Base-by-base conservation (phyloP, 2,329 filamentous ascomycete species). In the Exophiala spinifera region DNA sequence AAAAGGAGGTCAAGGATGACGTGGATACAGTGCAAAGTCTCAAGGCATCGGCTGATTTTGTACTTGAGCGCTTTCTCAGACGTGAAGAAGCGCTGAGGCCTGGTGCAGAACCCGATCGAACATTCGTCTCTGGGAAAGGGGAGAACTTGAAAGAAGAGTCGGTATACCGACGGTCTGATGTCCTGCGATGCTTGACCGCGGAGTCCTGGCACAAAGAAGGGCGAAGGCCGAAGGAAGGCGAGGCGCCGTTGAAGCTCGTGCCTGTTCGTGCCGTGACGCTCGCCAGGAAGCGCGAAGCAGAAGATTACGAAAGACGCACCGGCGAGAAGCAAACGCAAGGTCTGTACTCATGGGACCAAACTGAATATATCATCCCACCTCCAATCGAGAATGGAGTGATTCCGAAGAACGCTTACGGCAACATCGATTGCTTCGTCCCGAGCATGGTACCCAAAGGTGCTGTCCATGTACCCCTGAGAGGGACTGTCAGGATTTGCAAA, bases 181-280 rank as follows among this genome's bases (percentile, higher is more conserved):
- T 97, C 0, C 83, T 91, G 2, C 79, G 81, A 36, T 95, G 95
- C 69, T 91, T 96, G 70, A 95, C 89, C 23, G 87, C 88, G 1
- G 94, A 99, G 69, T 96, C 89, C 1, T 99, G 94, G 94, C 94
- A 97, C 69, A 96, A 96, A 69, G 92, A 96, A 75, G 94, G 94
- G 0, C 83, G 92, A 10, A 86, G 85, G 21, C 84, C 94, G 2
- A 79, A 82, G 21, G 66, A 77, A 0, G 90, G 88, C 2, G 84
- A 87, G 61, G 74, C 83, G 46, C 89, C 94, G 0, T 73, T 96
- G 56, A 99, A 99, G 69, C 80, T 82, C 39, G 94, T 96, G 0
- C 90, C 92, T 0, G 91, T 94, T 67, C 87, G 94, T 39, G 94
- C 91, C 14, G 92, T 96, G 3, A 99, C 94, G 0, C 81, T 88